Evolutionary conservation across 73 alveolate species (phyloP), one percentile per base, ranked within the genome.

Genomic region (Paramecium biaurelia): DNA sequence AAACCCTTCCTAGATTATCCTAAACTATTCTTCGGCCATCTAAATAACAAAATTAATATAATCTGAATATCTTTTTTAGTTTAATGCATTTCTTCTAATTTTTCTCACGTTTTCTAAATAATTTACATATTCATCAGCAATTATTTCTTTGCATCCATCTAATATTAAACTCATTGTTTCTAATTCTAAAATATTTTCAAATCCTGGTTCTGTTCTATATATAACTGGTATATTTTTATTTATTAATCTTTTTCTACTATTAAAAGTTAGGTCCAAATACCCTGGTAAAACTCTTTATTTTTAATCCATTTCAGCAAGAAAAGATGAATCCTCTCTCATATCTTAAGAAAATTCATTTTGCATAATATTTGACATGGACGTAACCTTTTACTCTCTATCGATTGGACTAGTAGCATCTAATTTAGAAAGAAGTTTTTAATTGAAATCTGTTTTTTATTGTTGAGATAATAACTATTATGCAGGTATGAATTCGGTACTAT

Each of bases 101-200:
- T 20, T 42, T 79, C 90, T 41, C 1, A 63, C 56, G 11, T 79
- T 23, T 9, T 47, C 56, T 24, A 79, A 23, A n/a, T 43, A 79
- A 20, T 7, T 23, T 21, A 79, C 56, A 45, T 79, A 79, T 12
- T 79, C 90, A 14, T 79, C 90, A 20, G 70, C 90, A 11, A 79
- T 42, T 11, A 79, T 42, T 47, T 79, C 90, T 24, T 45, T 79
- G 47, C 90, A 79, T 18, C 70, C 42, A 79, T 79, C 90, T 4
- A 79, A 47, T 9, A 79, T 79, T 30, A 47, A 79, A 9, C 45
- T 42, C 90, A 79, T 79, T 26, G 90, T 79, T 20, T 45, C 90
- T 43, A 79, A 23, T 42, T 41, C 70, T 8, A 79, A 9, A 20
- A 79, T 45, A 3, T 43, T 79, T 79, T 79, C 90, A 5, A 43